These are phyloP conservation scores for Colletotrichum coccodes DNA, from an alignment of 2,329 filamentous ascomycete genomes.

Conservation along the genomic window DNA sequence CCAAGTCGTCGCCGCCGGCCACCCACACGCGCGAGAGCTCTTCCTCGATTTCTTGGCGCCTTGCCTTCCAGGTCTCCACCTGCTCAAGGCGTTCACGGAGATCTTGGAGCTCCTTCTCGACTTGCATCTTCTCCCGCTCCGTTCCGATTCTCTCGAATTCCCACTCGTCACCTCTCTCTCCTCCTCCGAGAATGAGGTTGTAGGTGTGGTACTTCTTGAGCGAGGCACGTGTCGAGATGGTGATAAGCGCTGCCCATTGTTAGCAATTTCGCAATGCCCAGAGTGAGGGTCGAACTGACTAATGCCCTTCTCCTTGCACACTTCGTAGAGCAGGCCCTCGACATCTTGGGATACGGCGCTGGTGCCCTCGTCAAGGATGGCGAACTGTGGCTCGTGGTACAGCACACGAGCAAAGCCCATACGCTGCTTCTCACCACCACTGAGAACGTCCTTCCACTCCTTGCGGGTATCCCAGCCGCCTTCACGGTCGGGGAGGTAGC, in stretches of 20 bases:
- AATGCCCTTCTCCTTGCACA: conserved; percentile 91
- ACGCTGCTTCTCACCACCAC: conserved; percentile 95
- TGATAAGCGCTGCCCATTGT: conserved; percentile 78
- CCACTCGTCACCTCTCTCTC: conserved; percentile 86
- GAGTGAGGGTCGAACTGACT: conserved; percentile 66
- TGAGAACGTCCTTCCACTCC: conserved; percentile 99
- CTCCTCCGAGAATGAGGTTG: conserved; percentile 86
- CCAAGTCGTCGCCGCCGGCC: conserved; percentile 59
- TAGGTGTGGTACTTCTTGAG: conserved; percentile 96
- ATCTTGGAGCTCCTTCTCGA: conserved; percentile 90
- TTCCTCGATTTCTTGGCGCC: conserved; percentile 82
- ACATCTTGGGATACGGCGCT: conserved; percentile 95
- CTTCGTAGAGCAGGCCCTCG: conserved; percentile 92
- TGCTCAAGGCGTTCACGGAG: conserved; percentile 81
- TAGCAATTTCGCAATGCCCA: conserved; percentile 15
- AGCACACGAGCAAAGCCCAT: conserved; percentile 90
- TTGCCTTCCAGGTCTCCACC: conserved; percentile 85
- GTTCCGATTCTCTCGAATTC: conserved; percentile 94
- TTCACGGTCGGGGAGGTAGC: conserved; percentile 90
- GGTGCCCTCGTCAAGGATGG: conserved; percentile 95
- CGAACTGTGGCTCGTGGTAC: conserved; percentile 95
- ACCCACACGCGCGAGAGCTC: conserved; percentile 78
- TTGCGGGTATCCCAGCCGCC: conserved; percentile 97
- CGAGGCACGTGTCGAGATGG: conserved; percentile 92
- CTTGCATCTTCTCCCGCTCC: conserved; percentile 89